phyloP scores from a whole-genome alignment of 2,329 filamentous ascomycete genomes.

The Beauveria sp. region DNA sequence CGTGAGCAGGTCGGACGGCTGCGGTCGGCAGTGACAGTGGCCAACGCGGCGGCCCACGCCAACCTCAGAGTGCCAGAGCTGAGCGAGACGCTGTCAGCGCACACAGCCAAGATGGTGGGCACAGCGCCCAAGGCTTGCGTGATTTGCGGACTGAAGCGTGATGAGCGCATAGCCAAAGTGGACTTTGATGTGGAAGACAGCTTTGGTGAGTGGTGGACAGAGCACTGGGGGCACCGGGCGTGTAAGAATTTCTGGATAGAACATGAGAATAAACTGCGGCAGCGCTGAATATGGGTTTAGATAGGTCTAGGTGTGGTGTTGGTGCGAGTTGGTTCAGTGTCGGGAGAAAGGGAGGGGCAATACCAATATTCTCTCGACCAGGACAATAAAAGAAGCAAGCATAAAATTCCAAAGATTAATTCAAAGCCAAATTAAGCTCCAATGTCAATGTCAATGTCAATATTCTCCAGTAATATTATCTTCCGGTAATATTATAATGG shows the following conservation, averaged over 20 bases:
- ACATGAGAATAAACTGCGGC: slow-evolving; percentile 62
- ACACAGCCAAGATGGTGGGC: slow-evolving; percentile 63
- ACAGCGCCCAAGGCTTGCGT: slow-evolving; percentile 70
- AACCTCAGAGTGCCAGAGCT: slow-evolving; percentile 61
- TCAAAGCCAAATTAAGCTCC: no score
- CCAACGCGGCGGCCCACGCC: slow-evolving; percentile 50
- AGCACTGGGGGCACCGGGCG: slow-evolving; percentile 74
- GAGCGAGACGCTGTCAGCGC: slow-evolving; percentile 59
- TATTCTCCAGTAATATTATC: no score
- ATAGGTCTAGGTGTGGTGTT: not conserved
- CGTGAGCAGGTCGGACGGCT: slow-evolving; percentile 67
- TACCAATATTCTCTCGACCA: no score
- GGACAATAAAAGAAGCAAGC: no score
- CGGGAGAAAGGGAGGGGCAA: not conserved
- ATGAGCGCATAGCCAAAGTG: slow-evolving; percentile 71
- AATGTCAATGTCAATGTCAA: no score
- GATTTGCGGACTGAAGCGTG: slow-evolving; percentile 79
- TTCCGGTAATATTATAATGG: no score
- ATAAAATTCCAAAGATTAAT: no score
- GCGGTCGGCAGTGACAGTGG: slow-evolving; percentile 62
- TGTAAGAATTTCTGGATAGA: slow-evolving; percentile 83
- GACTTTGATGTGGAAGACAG: slow-evolving; percentile 77
- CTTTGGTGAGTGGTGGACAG: slow-evolving; percentile 95
- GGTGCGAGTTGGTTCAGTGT: not conserved
- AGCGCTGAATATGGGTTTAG: slow-evolving; percentile 40